phyloP scores from a whole-genome alignment of 2,329 filamentous ascomycete species.

The Pezicula rhizophila region DNA sequence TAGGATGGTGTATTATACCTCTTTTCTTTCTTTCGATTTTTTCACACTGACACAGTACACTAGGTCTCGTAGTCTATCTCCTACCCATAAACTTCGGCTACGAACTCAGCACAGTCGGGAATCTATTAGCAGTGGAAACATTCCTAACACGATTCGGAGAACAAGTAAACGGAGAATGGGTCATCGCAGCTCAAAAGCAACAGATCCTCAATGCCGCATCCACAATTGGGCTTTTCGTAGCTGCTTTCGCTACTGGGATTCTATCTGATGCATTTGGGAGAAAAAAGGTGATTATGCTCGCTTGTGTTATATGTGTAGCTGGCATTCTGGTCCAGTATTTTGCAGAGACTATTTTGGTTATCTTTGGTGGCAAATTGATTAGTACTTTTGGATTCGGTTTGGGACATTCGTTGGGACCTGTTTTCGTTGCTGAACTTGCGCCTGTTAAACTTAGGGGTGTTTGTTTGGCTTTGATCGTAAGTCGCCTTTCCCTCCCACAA shows the following conservation, averaged over 20 bases:
- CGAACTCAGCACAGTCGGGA: conserved; percentile 24
- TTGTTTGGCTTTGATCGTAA: conserved; percentile 23
- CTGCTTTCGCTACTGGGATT: conserved; percentile 17
- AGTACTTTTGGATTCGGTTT: conserved; percentile 27
- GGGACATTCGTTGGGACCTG: conserved; percentile 27
- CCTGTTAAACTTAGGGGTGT: conserved; percentile 27
- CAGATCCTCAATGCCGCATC: conserved; percentile 26
- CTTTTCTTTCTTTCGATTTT: too few species aligned
- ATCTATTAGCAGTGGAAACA: conserved; percentile 24
- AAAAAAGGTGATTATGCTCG: not conserved
- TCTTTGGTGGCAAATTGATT: conserved; percentile 27
- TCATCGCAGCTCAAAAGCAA: conserved; percentile 23
- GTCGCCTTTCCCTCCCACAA: not conserved
- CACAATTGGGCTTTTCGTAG: conserved; percentile 25
- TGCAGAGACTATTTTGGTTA: conserved; percentile 15
- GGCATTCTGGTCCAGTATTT: conserved; percentile 24
- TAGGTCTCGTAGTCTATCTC: conserved; percentile 25
- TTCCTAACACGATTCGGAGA: conserved; percentile 24
- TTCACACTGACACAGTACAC: not conserved
- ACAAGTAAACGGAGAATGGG: conserved; percentile 9
- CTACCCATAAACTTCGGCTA: conserved; percentile 28
- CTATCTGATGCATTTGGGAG: too few species aligned
- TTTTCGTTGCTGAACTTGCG: conserved; percentile 28
- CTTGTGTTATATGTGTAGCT: conserved; percentile 17
- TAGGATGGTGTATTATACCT: not conserved